These are phyloP conservation scores for Periconia sp. DNA, from an alignment of 2,329 filamentous ascomycete genomes.

Conservation along the genomic window DNA sequence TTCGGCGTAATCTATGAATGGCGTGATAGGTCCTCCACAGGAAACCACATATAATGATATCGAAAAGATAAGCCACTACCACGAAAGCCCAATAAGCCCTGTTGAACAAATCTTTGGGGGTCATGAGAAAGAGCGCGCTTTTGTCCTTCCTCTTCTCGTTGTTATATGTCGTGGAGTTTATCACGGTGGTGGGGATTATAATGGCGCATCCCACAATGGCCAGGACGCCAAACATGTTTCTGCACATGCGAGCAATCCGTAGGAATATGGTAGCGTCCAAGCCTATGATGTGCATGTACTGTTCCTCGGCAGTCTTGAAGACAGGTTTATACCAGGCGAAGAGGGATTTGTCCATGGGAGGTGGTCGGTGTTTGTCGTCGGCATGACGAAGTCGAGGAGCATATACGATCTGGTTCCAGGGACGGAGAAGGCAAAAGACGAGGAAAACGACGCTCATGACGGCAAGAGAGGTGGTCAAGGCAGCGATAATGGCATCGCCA, in stretches of 20 bases:
- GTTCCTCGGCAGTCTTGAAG: constrained; percentile 73
- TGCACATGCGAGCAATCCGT: constrained; percentile 85
- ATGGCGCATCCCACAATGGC: constrained; percentile 73
- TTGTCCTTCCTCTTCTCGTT: constrained; percentile 6
- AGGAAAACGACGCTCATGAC: constrained; percentile 74
- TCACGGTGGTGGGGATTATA: constrained; percentile 79
- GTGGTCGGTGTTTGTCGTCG: constrained; percentile 86
- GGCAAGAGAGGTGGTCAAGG: constrained; percentile 76
- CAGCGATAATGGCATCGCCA: constrained; percentile 70
- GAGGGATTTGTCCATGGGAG: constrained; percentile 80
- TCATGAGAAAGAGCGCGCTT: constrained; percentile 30
- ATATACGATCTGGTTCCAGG: constrained; percentile 90
- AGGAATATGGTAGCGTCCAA: constrained; percentile 91
- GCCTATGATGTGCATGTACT: constrained; percentile 79
- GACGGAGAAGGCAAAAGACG: constrained; percentile 84
- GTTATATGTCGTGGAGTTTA: constrained; percentile 15
- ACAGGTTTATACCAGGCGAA: constrained; percentile 86
- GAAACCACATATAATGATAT: constrained; percentile 75
- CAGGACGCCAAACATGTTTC: constrained; percentile 80
- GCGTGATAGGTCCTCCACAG: constrained; percentile 89
- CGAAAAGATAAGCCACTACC: constrained; percentile 64
- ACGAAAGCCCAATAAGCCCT: constrained; percentile 62
- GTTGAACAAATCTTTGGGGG: constrained; percentile 52
- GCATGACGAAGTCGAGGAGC: constrained; percentile 91
- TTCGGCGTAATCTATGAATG: constrained; percentile 68